Evolutionary conservation across 257 asterid species (phyloP), one percentile per base, ranked within the genome.

Genomic region (Avicennia marina): DNA sequence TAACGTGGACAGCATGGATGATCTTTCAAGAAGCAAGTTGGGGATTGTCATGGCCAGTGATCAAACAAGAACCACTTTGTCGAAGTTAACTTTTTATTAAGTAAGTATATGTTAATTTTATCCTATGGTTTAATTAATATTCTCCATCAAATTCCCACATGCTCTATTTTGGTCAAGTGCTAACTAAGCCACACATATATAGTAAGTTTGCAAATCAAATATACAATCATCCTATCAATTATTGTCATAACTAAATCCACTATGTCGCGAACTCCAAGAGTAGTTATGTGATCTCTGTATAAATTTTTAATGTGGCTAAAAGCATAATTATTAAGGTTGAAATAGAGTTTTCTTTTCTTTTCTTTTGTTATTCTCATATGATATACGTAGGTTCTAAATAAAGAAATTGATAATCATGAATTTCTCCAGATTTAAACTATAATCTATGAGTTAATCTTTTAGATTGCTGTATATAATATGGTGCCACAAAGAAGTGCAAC

Each of bases 1-100:
- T 62, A 74, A 74, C 82, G 74, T 74, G 82, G 62, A 60, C 51
- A 60, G 60, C 73, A 68, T 61, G 77, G 68, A 74, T 63, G 72
- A 71, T 78, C 69, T 62, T 56, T 15, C 24, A 63, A 68, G 68
- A 44, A 63, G 44, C 83, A 74, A 74, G 60, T 75, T 78, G 74
- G 59, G 60, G 41, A 45, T 70, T 60, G 57, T 60, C 53, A 65
- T 71, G 67, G 75, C 57, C 62, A 75, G 76, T 73, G 45, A 71
- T 71, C 61, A 64, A 7, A 67, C 56, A 16, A 58, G 11, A n/a
- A n/a, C n/a, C n/a, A n/a, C 5, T 3, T 20, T 51, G 46, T 33
- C 25, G 27, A 33, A 32, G 22, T 15, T 2, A 24, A 59, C 15
- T 32, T 22, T n/a, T n/a, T 21, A 46, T 9, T 10, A 19, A 47